Evolutionary conservation across 2,329 filamentous ascomycete genomes (phyloP), one percentile per base, ranked within the genome.

Genomic region (Colletotrichum lini): DNA sequence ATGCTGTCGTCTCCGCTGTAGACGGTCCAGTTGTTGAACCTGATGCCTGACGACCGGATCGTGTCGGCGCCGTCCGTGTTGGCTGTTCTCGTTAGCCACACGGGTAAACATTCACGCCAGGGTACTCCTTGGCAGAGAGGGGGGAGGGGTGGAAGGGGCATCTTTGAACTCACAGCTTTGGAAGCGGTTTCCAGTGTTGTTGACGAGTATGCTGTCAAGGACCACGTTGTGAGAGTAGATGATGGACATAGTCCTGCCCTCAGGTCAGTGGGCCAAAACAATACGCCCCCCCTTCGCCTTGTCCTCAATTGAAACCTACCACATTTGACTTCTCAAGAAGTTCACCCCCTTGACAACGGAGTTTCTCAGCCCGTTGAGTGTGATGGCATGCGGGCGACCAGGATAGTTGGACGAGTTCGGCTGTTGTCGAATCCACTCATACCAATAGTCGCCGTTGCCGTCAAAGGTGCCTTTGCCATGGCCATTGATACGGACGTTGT

Each of bases 381-480:
- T 87, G 50, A 89, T 81, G 9, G 82, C 81, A 63, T 88, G 86
- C 2, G 87, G 87, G 3, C 87, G 80, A 2, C 85, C 78, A 0
- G 83, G 83, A 12, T 65, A 83, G 12, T 83, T 78, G 3, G 84
- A 81, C 6, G 73, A 74, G 13, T 81, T 72, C 3, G 54, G 30
- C 50, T 77, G 74, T 54, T 68, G 77, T 21, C 79, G 73, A 59
- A 82, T 80, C 73, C 79, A 84, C 47, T 83, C 77, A 72, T 88
- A 88, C 87, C 87, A 89, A 4, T 81, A 80, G 62, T 88, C 83
- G 0, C 87, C 86, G 71, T 88, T 88, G 4, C 87, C 87, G 71
- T 88, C 79, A 4, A 88, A 77, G 8, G 82, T 86, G 1, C 86
- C 86, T 12, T 79, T 77, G 2, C 84, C 85, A 66, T 83, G 76